phyloP scores from a whole-genome alignment of 208 protist genomes.

The Acanthamoeba castellanii region DNA sequence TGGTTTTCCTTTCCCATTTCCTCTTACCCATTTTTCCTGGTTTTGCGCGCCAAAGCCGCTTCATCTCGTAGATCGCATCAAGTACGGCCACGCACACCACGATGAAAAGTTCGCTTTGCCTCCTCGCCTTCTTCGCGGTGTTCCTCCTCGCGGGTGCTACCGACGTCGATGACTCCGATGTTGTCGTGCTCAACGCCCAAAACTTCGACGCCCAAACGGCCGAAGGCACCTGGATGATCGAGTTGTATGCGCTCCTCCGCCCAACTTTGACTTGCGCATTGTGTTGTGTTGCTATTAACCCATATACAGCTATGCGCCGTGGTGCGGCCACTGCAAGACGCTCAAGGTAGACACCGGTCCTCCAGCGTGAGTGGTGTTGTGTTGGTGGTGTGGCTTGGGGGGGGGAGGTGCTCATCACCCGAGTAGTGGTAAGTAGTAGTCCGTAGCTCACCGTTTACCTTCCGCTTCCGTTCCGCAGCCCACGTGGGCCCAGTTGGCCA shows the following conservation, averaged over 20 bases:
- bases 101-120: not conserved
- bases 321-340: conserved; percentile 72
- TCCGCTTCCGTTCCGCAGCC: not conserved
- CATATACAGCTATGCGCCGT: conserved; percentile 35
- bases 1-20: too few species aligned
- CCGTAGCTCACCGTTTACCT: not conserved
- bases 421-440: too few species aligned
- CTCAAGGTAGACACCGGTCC: not conserved
- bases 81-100: too few species aligned
- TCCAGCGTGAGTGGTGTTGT: too few species aligned
- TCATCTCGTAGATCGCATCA: too few species aligned
- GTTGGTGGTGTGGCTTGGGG: too few species aligned
- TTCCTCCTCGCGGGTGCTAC: not conserved
- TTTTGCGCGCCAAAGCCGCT: too few species aligned
- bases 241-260: conserved; percentile 11
- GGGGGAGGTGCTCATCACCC: too few species aligned
- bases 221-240: conserved; percentile 50
- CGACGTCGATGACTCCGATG: not conserved
- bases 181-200: not conserved
- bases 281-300: not conserved
- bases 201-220: not conserved
- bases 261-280: not conserved
- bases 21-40: too few species aligned
- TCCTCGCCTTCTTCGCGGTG: not conserved
- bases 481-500: conserved; percentile 32